Percentiles rank a stretch among this genome's conserved stretches.
Evolutionary conservation across 1,139 yeast species (phyloP).

Genomic region (Candida dubliniensis): DNA sequence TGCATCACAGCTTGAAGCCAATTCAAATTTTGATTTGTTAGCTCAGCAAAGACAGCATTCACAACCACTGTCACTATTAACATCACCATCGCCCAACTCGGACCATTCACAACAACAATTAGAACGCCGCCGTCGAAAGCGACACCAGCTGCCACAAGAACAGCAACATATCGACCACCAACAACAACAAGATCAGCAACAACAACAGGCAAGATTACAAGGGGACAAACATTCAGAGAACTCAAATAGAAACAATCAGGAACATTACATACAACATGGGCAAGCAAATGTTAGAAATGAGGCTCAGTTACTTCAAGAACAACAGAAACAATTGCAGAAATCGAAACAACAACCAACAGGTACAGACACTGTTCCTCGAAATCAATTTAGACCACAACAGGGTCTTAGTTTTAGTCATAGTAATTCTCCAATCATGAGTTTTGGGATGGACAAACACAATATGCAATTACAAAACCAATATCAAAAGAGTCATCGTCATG

Average conservation of each 20-base stretch:
- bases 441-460: conserved; percentile 6
- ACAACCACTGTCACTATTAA: too few relatives aligned
- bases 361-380: conserved; percentile 15
- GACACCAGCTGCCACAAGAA: not conserved
- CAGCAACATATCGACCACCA: not conserved
- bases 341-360: conserved; percentile 3
- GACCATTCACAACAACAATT: too few relatives aligned
- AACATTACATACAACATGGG: not conserved
- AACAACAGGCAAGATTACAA: too few relatives aligned
- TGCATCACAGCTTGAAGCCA: conserved; percentile 16
- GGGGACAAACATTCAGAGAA: too few relatives aligned
- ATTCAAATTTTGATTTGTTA: conserved; percentile 8
- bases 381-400: conserved; percentile 33
- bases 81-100: too few relatives aligned
- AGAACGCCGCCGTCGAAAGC: conserved; percentile 3
- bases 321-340: too few relatives aligned
- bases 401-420: conserved; percentile 24
- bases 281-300: not conserved
- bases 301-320: not conserved
- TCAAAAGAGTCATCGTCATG: not conserved
- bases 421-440: conserved; percentile 8
- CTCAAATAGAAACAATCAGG: not conserved
- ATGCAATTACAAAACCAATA: conserved; percentile 9
- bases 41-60: not conserved
- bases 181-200: not conserved